Conservation (phyloP, 1,139 yeast species). For the Yamadazyma buinensis region DNA sequence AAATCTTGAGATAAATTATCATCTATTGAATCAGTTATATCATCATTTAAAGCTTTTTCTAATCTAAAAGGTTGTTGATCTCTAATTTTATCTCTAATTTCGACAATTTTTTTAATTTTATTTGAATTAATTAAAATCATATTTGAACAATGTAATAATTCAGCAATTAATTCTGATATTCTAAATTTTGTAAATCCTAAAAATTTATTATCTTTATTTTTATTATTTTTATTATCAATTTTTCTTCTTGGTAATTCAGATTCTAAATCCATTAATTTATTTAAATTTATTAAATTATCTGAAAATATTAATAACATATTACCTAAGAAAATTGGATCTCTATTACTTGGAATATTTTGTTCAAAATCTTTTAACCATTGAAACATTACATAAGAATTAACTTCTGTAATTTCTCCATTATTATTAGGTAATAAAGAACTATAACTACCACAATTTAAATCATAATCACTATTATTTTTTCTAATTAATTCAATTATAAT, state of each 20-base stretch:
- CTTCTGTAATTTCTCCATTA: slow-evolving; percentile 35
- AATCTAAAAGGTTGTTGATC: slow-evolving; percentile 28
- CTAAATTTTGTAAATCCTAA: slow-evolving; percentile 44
- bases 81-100: slow-evolving; percentile 35
- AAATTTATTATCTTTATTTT: slow-evolving; percentile 14
- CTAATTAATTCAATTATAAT: slow-evolving; percentile 46
- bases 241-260: slow-evolving; percentile 23
- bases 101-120: slow-evolving; percentile 32
- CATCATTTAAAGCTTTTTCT: slow-evolving; percentile 32
- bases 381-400: slow-evolving; percentile 41
- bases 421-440: slow-evolving; percentile 27
- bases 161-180: slow-evolving; percentile 43
- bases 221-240: no score
- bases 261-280: slow-evolving; percentile 25
- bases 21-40: slow-evolving; percentile 12
- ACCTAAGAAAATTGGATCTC: slow-evolving; percentile 46
- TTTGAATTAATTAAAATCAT: slow-evolving; percentile 45
- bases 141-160: slow-evolving; percentile 45
- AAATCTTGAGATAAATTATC: slow-evolving; percentile 31
- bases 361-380: slow-evolving; percentile 48
- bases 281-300: slow-evolving; percentile 31
- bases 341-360: slow-evolving; percentile 44
- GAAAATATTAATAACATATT: slow-evolving; percentile 42
- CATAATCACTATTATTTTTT: slow-evolving; percentile 48
- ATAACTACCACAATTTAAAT: slow-evolving; percentile 42